Evolutionary conservation across 2,329 filamentous ascomycete species (phyloP).

Genomic region (Xylariaceae sp.): DNA sequence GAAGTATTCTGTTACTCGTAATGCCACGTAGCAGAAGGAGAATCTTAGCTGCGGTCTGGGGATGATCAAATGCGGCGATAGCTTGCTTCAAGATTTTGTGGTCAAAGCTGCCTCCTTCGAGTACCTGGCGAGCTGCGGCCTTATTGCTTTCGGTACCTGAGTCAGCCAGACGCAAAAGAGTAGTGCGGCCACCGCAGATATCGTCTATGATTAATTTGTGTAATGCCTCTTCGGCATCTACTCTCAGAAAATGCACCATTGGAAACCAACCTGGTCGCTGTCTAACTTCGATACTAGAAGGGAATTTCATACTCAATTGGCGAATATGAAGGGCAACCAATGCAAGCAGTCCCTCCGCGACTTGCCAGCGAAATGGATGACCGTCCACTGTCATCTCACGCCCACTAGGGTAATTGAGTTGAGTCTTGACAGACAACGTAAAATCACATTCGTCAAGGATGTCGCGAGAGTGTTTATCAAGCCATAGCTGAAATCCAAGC

Average conservation of each 20-base stretch:
- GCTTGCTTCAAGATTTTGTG: slow-evolving; percentile 27
- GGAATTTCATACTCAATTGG: slow-evolving; percentile 47
- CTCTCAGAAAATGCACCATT: slow-evolving; percentile 59
- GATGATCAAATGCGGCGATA: slow-evolving; percentile 40
- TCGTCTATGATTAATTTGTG: slow-evolving; percentile 48
- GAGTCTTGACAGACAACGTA: slow-evolving; percentile 58
- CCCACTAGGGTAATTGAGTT: slow-evolving; percentile 64
- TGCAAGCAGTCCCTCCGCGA: slow-evolving; percentile 48
- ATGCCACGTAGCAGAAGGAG: slow-evolving; percentile 68
- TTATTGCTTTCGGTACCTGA: neutral
- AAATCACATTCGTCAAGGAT: slow-evolving; percentile 69
- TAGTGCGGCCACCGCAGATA: slow-evolving; percentile 44
- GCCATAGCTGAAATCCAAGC: slow-evolving; percentile 56
- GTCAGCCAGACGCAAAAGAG: slow-evolving; percentile 29
- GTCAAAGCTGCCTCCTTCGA: slow-evolving; percentile 35
- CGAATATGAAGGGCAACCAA: slow-evolving; percentile 48
- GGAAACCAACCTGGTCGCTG: slow-evolving; percentile 53
- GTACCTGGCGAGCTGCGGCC: slow-evolving; percentile 25
- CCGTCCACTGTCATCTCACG: slow-evolving; percentile 55
- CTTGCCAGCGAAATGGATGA: slow-evolving; percentile 58
- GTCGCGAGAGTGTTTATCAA: slow-evolving; percentile 59
- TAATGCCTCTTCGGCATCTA: slow-evolving; percentile 52
- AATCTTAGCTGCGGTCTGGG: slow-evolving; percentile 38
- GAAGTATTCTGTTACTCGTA: slow-evolving; percentile 63
- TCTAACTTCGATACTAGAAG: slow-evolving; percentile 52